These are phyloP conservation scores for Colletotrichum sp. DNA, from an alignment of 2,329 filamentous ascomycete species.

Conservation along the genomic window DNA sequence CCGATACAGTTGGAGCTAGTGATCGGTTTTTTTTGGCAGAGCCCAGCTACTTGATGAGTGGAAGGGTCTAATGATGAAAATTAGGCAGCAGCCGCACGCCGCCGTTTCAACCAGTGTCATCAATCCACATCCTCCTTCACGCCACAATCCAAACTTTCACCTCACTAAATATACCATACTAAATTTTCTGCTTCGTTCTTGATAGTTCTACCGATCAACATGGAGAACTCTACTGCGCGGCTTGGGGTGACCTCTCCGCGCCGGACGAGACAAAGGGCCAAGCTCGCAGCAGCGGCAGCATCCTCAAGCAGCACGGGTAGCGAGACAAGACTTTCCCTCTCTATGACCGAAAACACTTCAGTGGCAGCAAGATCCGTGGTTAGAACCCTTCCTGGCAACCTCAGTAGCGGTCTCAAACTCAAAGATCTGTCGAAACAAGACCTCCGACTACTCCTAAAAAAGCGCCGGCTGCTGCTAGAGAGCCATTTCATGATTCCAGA, in stretches of 20 bases:
- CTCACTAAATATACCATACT: too few species aligned
- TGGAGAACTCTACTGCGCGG: not conserved
- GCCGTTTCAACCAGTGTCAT: not conserved
- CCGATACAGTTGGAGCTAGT: not conserved
- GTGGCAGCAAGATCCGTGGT: not conserved
- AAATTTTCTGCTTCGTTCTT: not conserved
- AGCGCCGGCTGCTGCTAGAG: not conserved
- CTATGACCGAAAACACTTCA: not conserved
- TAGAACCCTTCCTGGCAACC: not conserved
- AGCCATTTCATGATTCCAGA: not conserved
- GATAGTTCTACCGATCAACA: not conserved
- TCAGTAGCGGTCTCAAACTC: not conserved
- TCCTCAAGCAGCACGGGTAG: not conserved
- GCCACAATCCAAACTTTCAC: not conserved
- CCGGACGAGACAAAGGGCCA: not conserved
- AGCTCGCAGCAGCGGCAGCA: not conserved
- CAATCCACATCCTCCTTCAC: not conserved
- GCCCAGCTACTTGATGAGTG: not conserved
- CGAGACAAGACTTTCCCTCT: too few species aligned
- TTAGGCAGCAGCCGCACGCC: conserved; percentile 2
- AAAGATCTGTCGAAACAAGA: conserved; percentile 11
- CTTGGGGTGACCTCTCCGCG: not conserved
- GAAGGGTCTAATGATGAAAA: not conserved
- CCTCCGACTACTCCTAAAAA: conserved; percentile 6
- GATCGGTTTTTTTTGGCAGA: not conserved